A percentile compares a stretch with the other conserved stretches of the same genome.
Conservation (phyloP, 345 rosid species). For the Euphorbia pulcherrima region DNA sequence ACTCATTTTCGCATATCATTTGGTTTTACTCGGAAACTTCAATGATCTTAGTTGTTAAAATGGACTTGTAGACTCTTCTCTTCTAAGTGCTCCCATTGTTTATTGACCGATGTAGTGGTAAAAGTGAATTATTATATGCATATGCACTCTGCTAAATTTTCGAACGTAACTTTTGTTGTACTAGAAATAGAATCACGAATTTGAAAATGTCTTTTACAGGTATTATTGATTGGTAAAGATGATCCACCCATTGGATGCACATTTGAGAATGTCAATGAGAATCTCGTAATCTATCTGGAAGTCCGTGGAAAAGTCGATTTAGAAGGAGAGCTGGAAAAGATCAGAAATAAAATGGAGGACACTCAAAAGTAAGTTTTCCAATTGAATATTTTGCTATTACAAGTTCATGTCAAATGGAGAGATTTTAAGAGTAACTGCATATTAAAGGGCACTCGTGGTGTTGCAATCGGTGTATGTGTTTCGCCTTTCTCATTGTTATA, state of each 20-base stretch:
- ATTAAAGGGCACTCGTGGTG: too few species aligned
- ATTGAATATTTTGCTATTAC: not conserved
- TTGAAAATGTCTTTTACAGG: slow-evolving; percentile 36
- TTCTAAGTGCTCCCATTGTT: too few species aligned
- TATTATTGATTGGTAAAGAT: slow-evolving; percentile 57
- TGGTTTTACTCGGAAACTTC: too few species aligned
- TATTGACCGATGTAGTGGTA: not conserved
- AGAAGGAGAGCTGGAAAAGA: slow-evolving; percentile 63
- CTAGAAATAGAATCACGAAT: not conserved
- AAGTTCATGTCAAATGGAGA: not conserved
- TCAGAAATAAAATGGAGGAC: slow-evolving; percentile 63
- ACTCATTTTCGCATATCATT: too few species aligned
- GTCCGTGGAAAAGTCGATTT: slow-evolving; percentile 59
- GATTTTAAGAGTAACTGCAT: too few species aligned
- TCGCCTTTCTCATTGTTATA: too few species aligned
- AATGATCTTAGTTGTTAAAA: not conserved
- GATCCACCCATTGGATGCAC: slow-evolving; percentile 69
- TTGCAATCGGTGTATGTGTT: too few species aligned
- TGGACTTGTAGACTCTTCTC: too few species aligned
- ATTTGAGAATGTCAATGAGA: slow-evolving; percentile 76
- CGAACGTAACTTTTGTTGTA: not conserved
- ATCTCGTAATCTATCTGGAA: slow-evolving; percentile 73
- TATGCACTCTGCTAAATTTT: not conserved
- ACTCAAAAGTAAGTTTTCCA: slow-evolving; percentile 50
- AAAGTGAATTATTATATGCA: not conserved